These are phyloP conservation scores for Gossypium davidsonii DNA, from an alignment of 441 rosid genomes.

Conservation along the genomic window DNA sequence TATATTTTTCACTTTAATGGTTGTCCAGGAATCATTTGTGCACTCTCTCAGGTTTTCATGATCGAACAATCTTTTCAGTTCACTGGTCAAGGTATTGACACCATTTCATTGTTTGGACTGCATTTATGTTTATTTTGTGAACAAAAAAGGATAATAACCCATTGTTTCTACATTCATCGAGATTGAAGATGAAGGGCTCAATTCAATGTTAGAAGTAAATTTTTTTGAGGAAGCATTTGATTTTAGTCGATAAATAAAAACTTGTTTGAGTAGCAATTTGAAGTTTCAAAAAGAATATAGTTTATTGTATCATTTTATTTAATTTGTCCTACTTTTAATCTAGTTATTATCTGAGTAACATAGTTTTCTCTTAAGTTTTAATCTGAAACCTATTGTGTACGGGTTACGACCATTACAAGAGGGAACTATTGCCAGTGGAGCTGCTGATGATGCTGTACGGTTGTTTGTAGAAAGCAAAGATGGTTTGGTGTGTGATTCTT, in stretches of 20 bases:
- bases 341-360: background rate
- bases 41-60: slow-evolving; percentile 90
- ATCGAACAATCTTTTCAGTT: slow-evolving; percentile 84
- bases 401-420: slow-evolving; percentile 37
- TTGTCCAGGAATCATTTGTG: slow-evolving; percentile 71
- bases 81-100: slow-evolving; percentile 80
- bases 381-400: slow-evolving; percentile 5
- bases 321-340: background rate
- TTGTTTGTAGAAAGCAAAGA: slow-evolving; percentile 54
- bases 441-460: slow-evolving; percentile 87
- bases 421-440: slow-evolving; percentile 82
- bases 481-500: slow-evolving; percentile 39
- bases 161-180: no score
- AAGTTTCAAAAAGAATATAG: no score
- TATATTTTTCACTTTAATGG: slow-evolving; percentile 9
- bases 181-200: no score
- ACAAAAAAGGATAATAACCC: no score
- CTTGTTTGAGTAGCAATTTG: no score
- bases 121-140: no score
- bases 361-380: slow-evolving; percentile 3
- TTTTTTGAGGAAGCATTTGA: no score
- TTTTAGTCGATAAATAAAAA: no score
- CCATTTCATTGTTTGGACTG: background rate
- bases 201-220: no score
- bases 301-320: no score